Base-by-base conservation (phyloP, 1,284 basidiomycete species). In the Leccinum insigne region DNA sequence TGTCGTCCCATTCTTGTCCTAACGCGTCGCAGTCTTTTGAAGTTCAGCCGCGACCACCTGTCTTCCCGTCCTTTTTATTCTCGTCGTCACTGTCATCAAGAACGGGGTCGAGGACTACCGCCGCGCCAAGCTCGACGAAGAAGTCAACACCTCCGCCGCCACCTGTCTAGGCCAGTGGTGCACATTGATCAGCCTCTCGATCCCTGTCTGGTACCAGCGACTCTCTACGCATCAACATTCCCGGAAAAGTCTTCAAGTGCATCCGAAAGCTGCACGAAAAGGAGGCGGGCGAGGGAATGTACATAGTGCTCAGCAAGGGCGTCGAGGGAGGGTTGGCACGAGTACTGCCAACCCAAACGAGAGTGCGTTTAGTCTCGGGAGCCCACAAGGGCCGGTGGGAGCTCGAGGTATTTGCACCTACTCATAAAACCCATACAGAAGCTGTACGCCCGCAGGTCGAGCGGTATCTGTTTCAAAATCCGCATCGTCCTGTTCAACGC, bases 81-180 rank as follows among this genome's bases (percentile, higher is more conserved):
- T 99, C 57, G 77, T 82, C 32, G 92, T 98, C 67, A 98, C 97
- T 6, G 96, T 91, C 10, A 88, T 98, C 80, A 99, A 98, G 78
- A 96, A 99, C 77, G 95, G 90, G 11, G 82, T 98, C 64, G 97
- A 99, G 80, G 96, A 99, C 79, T 96, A 95, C 77, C 89, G 96
- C 21, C 87, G 96, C 66, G 92, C 93, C 5, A 76, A 80, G 5
- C 84, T 98, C 58, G 96, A 99, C 76, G 93, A 98, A 70, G 88
- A 96, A 74, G 94, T 97, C 71, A 96, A 97, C 80, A 95, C 89
- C 63, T 94, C 93, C 0, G 92, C 94, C 5, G 88, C 89, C 13
- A 96, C 94, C 0, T 91, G 92, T 69, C 86, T 99, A 9, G 92
- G 89, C 8, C 86, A 91, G 67, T 97, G 94, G 93, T 85, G 84